phyloP scores from a whole-genome alignment of 1,139 yeast genomes.

The Suhomyces guaymorum region DNA sequence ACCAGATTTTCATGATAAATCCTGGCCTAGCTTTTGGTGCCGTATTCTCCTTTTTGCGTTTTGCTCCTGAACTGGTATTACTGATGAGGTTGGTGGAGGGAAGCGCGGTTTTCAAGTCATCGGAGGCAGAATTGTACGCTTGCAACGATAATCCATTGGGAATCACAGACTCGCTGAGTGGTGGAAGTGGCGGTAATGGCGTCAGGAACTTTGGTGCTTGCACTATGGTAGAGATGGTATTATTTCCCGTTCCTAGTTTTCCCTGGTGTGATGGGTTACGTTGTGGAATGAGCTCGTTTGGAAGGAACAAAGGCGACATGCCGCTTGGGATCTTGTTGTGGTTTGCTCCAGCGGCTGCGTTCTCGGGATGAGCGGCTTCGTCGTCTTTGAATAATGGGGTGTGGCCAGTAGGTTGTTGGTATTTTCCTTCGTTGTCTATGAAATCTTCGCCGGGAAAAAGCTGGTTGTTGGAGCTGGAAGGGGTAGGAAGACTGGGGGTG shows the following conservation, averaged over 20 bases:
- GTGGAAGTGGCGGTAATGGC: slow-evolving; percentile 35
- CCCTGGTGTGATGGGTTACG: slow-evolving; percentile 13
- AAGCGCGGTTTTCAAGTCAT: slow-evolving; percentile 9
- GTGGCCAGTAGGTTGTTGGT: slow-evolving; percentile 9
- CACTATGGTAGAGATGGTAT: slow-evolving; percentile 7
- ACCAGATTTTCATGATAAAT: slow-evolving; percentile 90
- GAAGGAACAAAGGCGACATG: slow-evolving; percentile 3
- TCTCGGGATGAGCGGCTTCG: neutral
- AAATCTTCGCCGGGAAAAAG: slow-evolving; percentile 7
- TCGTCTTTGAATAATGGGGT: slow-evolving; percentile 10
- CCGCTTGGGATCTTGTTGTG: neutral
- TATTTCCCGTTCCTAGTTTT: slow-evolving; percentile 9
- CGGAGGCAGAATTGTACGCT: slow-evolving; percentile 13
- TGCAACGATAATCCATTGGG: slow-evolving; percentile 26
- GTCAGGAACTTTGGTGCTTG: slow-evolving; percentile 14
- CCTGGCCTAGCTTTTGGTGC: slow-evolving; percentile 65
- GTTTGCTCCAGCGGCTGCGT: neutral
- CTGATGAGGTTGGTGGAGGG: slow-evolving; percentile 2
- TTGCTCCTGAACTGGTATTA: slow-evolving; percentile 18
- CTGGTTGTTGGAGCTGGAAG: slow-evolving; percentile 10
- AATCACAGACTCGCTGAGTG: slow-evolving; percentile 38
- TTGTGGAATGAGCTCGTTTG: slow-evolving; percentile 7
- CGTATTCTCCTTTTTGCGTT: slow-evolving; percentile 32
- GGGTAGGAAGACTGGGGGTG: slow-evolving; percentile 9
- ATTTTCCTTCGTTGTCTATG: slow-evolving; percentile 5